Evolutionary conservation across 116 monocot genomes (phyloP), one percentile per base, ranked within the genome.

Genomic region (Iris pallida): DNA sequence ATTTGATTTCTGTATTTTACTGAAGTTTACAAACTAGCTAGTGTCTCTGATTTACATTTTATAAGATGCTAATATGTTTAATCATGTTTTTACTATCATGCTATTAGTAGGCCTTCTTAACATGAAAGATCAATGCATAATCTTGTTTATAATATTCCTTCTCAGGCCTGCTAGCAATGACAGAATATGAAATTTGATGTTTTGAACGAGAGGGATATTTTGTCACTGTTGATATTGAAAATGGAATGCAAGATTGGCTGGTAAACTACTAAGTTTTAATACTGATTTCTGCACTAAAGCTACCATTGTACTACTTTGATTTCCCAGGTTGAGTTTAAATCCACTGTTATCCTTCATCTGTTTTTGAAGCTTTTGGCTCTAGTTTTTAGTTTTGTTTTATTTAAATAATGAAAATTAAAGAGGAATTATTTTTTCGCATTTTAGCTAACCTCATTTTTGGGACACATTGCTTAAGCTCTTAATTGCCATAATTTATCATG

Each of bases 171-270:
- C 69, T 93, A 98, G 55, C 79, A 98, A 71, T 98, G 98, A 58
- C 82, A 88, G 47, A 98, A 98, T 81, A 88, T 98, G 47, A 93
- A 98, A 53, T n/a, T n/a, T n/a, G n/a, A n/a, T n/a, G n/a, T n/a
- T 98, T 72, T 77, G 93, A 80, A 51, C 79, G 93, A 66, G 98
- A 98, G 84, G 98, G 98, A 18, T 69, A 83, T 77, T 98, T 88
- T 51, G 59, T 98, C 47, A 93, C 90, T 60, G 93, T 98, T 76
- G 98, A 98, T 80, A 93, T 98, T 70, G 98, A 98, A 73, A 98
- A 93, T 73, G 98, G 98, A 48, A 93, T 93, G 93, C 83, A 90
- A 77, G 93, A 98, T 90, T 93, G 98, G 45, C 84, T 93, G 74
- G 98, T 98, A 83, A 71, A 58, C 5, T 59, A 58, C 20, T 42